Base-by-base conservation (phyloP, 2,329 filamentous ascomycete genomes). In the Sporothrix inflata region DNA sequence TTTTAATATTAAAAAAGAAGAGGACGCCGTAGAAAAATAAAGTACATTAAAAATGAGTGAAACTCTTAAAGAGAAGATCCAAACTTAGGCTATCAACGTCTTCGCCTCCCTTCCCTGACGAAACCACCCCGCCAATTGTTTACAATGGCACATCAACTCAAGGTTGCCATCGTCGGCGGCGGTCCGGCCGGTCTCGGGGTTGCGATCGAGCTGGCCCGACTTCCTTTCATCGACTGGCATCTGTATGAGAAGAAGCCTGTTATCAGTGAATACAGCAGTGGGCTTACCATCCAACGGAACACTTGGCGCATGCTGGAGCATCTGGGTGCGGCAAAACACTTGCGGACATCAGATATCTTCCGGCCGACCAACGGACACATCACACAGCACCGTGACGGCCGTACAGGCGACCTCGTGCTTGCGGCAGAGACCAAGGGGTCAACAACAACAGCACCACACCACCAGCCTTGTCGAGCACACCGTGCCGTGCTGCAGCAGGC, bases 401-500 rank as follows among this genome's bases (percentile, higher is more conserved):
- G 76, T 38, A 79, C 76, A 1, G 79, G 79, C 24, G 75, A 77
- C 53, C 70, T 80, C 0, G 34, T 80, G 1, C 71, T 75, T 14
- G 71, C 76, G 16, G 75, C 73, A 24, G 65, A 69, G 21, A 73
- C 77, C 66, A 51, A 74, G 2, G 21, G 71, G 5, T n/a, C 40
- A 7, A 67, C 63, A 1, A 67, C 63, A 5, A 75, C 74, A 1
- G 76, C 76, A 0, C 71, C 76, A 1, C 76, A 77, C 21, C 77
- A 75, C 14, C 55, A 75, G 19, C 77, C 77, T 38, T 78, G 77
- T 69, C 75, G 79, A 4, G 75, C 78, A 16, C 73, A 76, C 8
- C 76, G 82, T n/a, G 78, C 81, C 1, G 78, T 80, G 55, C 77
- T 88, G 1, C 86, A 88, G 74, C 80, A 82, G 4, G 83, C 85